These are phyloP conservation scores for Eucalyptus curtisii DNA, from an alignment of 345 rosid species.

Conservation along the genomic window DNA sequence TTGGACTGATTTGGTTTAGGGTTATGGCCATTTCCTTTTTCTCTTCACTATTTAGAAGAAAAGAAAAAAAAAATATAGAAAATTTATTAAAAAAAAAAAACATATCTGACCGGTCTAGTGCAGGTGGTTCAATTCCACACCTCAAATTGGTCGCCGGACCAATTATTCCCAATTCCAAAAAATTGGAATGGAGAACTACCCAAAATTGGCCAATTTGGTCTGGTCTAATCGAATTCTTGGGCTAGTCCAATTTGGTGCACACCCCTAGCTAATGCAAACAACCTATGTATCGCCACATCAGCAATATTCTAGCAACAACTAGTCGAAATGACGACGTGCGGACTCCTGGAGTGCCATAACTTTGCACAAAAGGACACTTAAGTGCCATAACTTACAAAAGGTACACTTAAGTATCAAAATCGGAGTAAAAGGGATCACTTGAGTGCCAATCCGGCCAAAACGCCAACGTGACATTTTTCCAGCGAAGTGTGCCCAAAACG, in stretches of 20 bases:
- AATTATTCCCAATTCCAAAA: not conserved
- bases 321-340: accelerated
- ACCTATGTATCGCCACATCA: not conserved
- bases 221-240: not conserved
- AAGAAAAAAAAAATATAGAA: no score
- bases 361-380: no score
- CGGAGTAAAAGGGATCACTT: no score
- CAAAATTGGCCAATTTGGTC: not conserved
- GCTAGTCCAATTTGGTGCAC: accelerated
- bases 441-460: no score
- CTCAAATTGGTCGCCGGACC: not conserved
- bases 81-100: accelerated
- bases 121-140: not conserved
- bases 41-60: no score
- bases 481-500: no score
- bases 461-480: no score
- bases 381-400: no score
- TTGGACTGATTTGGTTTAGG: not conserved
- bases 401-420: no score
- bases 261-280: not conserved
- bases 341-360: no score
- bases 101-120: no score
- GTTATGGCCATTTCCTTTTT: not conserved
- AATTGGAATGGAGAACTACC: not conserved
- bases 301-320: accelerated